Base-by-base conservation (phyloP, 371 early-diverging fungal species). In the Apophysomyces sp. region DNA sequence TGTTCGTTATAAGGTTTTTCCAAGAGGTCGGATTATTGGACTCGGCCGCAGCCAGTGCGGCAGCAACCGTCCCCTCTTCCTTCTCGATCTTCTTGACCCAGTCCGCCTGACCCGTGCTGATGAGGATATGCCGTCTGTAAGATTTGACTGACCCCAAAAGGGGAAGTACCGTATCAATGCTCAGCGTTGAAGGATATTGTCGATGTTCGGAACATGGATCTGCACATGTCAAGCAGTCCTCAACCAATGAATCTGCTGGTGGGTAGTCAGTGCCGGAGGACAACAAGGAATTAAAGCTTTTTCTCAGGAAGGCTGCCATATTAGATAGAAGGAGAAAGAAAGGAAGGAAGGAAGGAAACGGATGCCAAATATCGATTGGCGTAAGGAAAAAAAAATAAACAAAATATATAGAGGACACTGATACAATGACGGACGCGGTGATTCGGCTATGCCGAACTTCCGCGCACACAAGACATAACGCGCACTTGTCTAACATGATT, bases 91-190 rank as follows among this genome's bases (percentile, higher is more conserved):
- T 65, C 26, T 78, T 75, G 0, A 77, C 66, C 91, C 93, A 91
- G 34, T 82, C 82, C 0, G 81, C 76, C 39, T 74, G 68, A 4
- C 91, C 91, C 0, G 86, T 89, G 53, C 82, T 72, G 60, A 90
- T 84, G 71, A 91, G 69, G 53, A 90, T 72, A 66, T 91, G 92
- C 9, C 88, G 86, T 15, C 77, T 74, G 68, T 92, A 91, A 8
- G 92, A 89, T 49, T 86, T 88, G 70, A 87, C 84, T 16, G 90
- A 78, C n/a, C 85, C 80, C 28, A 85, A 57, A 18, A 92, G 65
- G 0, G 84, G 80, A 0, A 72, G 30, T 0, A 72, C 74, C 1
- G 54, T 60, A 56, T 91, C 91, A 29, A 93, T 83, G 13, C 84
- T 81, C 36, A 93, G 68, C 60, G 87, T 86, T 9, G 77, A 75